phyloP scores from a whole-genome alignment of 1,139 yeast species.

The Fermentozyma sake region DNA sequence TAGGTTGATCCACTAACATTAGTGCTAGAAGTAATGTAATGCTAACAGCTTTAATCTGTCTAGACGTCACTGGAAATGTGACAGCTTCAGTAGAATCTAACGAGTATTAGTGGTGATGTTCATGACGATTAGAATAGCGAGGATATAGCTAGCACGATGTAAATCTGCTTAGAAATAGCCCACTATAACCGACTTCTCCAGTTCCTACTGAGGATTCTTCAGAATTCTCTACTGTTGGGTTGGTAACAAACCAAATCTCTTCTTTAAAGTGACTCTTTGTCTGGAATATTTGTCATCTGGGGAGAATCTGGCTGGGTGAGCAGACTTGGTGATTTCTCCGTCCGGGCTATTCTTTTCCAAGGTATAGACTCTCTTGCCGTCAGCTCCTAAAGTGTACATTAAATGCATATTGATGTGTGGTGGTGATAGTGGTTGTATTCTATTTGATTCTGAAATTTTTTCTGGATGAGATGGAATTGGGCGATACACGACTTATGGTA shows the following conservation, averaged over 20 bases:
- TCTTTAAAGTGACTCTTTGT: constrained; percentile 97
- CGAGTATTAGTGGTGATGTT: too few relatives aligned
- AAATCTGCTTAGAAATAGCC: too few relatives aligned
- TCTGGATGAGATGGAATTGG: constrained; percentile 1
- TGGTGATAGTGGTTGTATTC: constrained; percentile 1
- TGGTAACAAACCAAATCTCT: constrained; percentile 86
- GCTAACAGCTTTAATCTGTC: too few relatives aligned
- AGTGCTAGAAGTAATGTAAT: too few relatives aligned
- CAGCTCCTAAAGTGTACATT: constrained; percentile 93
- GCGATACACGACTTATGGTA: constrained; percentile 5
- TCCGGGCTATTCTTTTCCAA: constrained; percentile 72
- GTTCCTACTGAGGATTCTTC: too few relatives aligned
- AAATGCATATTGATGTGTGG: constrained; percentile 73
- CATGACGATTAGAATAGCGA: too few relatives aligned
- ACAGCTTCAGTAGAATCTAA: too few relatives aligned
- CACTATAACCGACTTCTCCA: too few relatives aligned
- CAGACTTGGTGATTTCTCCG: constrained; percentile 96
- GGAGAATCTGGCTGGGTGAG: constrained; percentile 98
- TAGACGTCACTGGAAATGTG: too few relatives aligned
- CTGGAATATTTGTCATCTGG: constrained; percentile 99
- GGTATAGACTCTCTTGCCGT: constrained; percentile 95
- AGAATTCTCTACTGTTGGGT: constrained; percentile 52
- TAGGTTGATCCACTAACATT: too few relatives aligned
- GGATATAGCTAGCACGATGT: too few relatives aligned
- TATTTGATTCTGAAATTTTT: constrained; percentile 3